Conservation (phyloP, 2,329 filamentous ascomycete species). For the Drechslerella stenobrocha region DNA sequence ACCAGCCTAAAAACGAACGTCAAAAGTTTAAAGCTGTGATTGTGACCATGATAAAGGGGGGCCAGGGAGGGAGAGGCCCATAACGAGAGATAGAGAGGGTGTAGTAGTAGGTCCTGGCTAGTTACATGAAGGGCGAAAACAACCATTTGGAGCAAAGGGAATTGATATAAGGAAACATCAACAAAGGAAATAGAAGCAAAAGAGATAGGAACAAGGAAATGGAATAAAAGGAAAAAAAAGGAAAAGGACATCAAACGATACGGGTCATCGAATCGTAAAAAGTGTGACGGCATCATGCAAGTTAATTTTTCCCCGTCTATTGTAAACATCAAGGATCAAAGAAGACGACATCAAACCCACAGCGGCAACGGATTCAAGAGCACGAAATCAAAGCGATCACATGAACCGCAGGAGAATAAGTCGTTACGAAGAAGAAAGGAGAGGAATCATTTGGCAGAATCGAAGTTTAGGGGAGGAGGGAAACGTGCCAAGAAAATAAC, state of each 20-base stretch:
- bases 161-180: neutral
- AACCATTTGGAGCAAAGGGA: constrained; percentile 11
- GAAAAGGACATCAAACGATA: neutral
- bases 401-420: constrained; percentile 1
- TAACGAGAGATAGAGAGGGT: constrained; percentile 1
- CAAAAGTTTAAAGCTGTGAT: neutral
- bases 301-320: constrained; percentile 49
- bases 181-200: constrained; percentile 10
- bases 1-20: no score
- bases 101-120: constrained; percentile 37
- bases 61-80: neutral
- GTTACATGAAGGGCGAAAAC: constrained; percentile 37
- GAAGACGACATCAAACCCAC: constrained; percentile 1
- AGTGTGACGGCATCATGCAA: constrained; percentile 45
- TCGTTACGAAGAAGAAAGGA: neutral
- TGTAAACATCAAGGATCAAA: constrained; percentile 7
- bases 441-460: neutral
- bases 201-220: constrained; percentile 2
- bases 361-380: no score
- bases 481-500: neutral
- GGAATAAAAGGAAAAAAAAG: neutral
- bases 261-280: constrained; percentile 2
- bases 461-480: neutral
- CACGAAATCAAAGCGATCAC: neutral
- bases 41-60: neutral